These are phyloP conservation scores for Roridomyces roridus DNA, from an alignment of 768 basidiomycete species.

Conservation along the genomic window DNA sequence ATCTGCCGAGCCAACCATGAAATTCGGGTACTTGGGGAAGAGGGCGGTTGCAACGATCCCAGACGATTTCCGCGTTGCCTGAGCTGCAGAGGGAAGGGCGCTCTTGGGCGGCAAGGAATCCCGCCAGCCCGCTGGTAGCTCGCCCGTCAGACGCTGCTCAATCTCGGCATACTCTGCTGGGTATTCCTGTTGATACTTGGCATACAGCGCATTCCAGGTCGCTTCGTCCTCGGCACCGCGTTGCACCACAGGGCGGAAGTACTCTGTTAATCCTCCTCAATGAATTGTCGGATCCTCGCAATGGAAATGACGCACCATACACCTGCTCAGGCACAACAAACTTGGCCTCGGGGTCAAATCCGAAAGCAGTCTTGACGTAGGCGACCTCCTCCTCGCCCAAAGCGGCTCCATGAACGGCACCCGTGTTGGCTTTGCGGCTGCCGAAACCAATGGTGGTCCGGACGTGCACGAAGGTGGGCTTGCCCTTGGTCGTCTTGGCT, in stretches of 20 bases:
- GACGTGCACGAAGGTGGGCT: slow-evolving; percentile 16
- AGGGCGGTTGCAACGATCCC: slow-evolving; percentile 13
- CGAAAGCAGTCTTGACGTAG: slow-evolving; percentile 16
- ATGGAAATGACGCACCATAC: background rate
- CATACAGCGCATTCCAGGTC: slow-evolving; percentile 7
- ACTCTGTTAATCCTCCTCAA: too few species aligned
- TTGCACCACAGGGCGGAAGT: slow-evolving; percentile 9
- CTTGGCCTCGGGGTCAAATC: slow-evolving; percentile 14
- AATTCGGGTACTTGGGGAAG: slow-evolving; percentile 15
- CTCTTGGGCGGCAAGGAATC: slow-evolving; percentile 8
- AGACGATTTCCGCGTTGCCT: slow-evolving; percentile 19
- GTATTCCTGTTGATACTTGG: slow-evolving; percentile 2
- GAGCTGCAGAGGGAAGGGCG: slow-evolving; percentile 10
- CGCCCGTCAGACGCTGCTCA: slow-evolving; percentile 10
- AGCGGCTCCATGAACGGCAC: slow-evolving; percentile 14
- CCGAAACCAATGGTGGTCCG: slow-evolving; percentile 19
- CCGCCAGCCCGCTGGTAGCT: slow-evolving; percentile 15
- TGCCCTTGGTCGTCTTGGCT: slow-evolving; percentile 4
- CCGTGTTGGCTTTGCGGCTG: slow-evolving; percentile 11
- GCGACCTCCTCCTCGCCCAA: slow-evolving; percentile 14
- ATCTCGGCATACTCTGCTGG: slow-evolving; percentile 16
- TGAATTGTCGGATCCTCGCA: too few species aligned
- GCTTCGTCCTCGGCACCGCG: slow-evolving; percentile 8
- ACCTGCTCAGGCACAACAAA: slow-evolving; percentile 7
- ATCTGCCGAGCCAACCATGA: slow-evolving; percentile 19